phyloP scores from a whole-genome alignment of 768 basidiomycete genomes.

The Boletus reticulatus region DNA sequence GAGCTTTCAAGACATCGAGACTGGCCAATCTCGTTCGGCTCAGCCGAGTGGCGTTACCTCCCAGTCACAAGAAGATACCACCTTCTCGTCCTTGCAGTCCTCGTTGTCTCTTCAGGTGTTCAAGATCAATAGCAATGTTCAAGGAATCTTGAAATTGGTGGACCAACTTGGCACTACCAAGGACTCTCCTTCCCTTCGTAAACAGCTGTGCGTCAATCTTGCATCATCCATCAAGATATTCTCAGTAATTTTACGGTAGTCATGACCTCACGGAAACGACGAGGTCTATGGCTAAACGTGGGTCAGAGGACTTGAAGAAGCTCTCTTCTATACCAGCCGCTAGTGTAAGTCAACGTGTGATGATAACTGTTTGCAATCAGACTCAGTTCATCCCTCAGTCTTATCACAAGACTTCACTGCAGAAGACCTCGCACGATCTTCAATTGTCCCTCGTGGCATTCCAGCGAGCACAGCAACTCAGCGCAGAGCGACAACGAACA shows the following conservation, averaged over 20 bases:
- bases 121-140: conserved; percentile 98
- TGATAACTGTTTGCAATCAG: neutral
- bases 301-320: conserved; percentile 90
- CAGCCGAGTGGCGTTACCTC: conserved; percentile 27
- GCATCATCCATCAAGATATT: neutral
- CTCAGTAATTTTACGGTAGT: conserved; percentile 39
- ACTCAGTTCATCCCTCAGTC: conserved; percentile 44
- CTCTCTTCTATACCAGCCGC: conserved; percentile 65
- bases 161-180: conserved; percentile 87
- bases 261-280: conserved; percentile 95
- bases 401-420: conserved; percentile 76
- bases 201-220: conserved; percentile 66
- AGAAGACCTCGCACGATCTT: conserved; percentile 93
- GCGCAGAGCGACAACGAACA: conserved; percentile 85
- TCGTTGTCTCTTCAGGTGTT: conserved; percentile 91
- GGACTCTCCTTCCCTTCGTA: conserved; percentile 78
- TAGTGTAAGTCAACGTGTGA: conserved; percentile 43
- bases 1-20: conserved; percentile 54
- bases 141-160: conserved; percentile 94
- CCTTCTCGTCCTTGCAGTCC: conserved; percentile 73
- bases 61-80: conserved; percentile 59
- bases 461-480: conserved; percentile 87
- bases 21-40: conserved; percentile 36
- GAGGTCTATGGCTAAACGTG: conserved; percentile 90
- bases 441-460: conserved; percentile 88